These are phyloP conservation scores for Vitellaria paradoxa DNA, from an alignment of 179 eudicot genomes.

Conservation along the genomic window DNA sequence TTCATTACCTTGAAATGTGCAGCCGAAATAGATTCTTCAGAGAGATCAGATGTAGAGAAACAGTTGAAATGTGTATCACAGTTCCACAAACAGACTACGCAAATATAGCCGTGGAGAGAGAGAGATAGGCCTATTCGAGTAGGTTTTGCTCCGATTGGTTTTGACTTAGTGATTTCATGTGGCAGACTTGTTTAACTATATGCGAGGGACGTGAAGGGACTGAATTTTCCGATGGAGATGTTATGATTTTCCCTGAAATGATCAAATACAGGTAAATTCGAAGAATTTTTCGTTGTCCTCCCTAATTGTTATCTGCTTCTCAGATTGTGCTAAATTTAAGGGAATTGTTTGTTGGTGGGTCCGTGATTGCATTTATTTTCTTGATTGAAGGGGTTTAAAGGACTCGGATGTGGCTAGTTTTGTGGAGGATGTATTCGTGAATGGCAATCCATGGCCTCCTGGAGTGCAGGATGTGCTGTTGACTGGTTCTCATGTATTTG, in stretches of 20 bases:
- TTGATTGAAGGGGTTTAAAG: slow-evolving; percentile 64
- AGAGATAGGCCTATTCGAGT: not conserved
- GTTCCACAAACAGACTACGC: not conserved
- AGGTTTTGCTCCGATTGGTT: slow-evolving; percentile 11
- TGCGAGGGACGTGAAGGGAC: slow-evolving; percentile 56
- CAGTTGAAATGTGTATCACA: not conserved
- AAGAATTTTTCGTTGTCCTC: not conserved
- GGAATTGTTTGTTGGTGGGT: not conserved
- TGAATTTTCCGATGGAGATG: slow-evolving; percentile 69
- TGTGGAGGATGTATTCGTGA: slow-evolving; percentile 84
- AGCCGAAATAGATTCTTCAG: no score
- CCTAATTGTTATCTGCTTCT: not conserved
- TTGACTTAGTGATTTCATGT: slow-evolving; percentile 14
- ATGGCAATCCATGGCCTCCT: slow-evolving; percentile 70
- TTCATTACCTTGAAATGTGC: not conserved
- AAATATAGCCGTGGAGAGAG: no score
- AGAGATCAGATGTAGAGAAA: not conserved
- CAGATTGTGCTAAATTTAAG: slow-evolving; percentile 5
- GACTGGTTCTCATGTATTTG: slow-evolving; percentile 77
- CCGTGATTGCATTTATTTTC: slow-evolving; percentile 7
- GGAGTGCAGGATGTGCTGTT: slow-evolving; percentile 57
- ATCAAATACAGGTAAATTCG: slow-evolving; percentile 12
- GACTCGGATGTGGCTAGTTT: slow-evolving; percentile 74
- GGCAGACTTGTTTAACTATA: slow-evolving; percentile 51
- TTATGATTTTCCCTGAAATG: slow-evolving; percentile 53